These are phyloP conservation scores for Pyrenochaeta sp. DNA, from an alignment of 2,329 filamentous ascomycete genomes.

Conservation along the genomic window DNA sequence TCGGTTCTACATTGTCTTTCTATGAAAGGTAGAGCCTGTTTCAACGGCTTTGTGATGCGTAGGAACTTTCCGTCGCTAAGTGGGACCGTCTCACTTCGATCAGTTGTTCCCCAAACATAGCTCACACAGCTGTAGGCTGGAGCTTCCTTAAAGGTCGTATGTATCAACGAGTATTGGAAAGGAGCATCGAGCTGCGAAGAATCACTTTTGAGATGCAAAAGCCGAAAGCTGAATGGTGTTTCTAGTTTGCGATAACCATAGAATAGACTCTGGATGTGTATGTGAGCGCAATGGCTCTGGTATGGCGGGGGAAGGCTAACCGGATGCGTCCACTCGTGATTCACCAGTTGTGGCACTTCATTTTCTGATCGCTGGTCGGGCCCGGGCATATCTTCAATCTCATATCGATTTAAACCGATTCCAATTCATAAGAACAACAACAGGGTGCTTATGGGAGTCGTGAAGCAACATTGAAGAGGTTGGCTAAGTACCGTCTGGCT, in stretches of 20 bases:
- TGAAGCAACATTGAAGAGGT: too few species aligned
- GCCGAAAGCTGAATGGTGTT: neutral
- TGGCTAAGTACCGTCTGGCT: too few species aligned
- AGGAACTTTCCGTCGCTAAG: slow-evolving; percentile 1
- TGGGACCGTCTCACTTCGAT: neutral
- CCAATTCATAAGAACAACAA: too few species aligned
- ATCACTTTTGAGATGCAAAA: neutral
- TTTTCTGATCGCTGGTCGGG: neutral
- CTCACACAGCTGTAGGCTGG: slow-evolving; percentile 2
- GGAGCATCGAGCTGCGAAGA: neutral
- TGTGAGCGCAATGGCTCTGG: neutral
- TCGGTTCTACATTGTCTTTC: neutral
- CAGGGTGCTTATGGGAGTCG: too few species aligned
- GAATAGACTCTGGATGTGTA: neutral
- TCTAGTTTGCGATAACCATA: neutral
- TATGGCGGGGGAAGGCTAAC: neutral
- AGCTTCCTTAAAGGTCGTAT: slow-evolving; percentile 2
- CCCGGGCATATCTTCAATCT: neutral
- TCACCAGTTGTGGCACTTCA: neutral
- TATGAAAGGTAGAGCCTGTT: neutral
- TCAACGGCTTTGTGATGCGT: slow-evolving; percentile 2
- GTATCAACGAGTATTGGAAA: neutral
- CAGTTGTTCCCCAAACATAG: slow-evolving; percentile 8
- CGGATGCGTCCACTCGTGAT: neutral
- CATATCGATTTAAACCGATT: too few species aligned